phyloP scores from a whole-genome alignment of 306 rosid genomes.

The Prinsepia uniflora region DNA sequence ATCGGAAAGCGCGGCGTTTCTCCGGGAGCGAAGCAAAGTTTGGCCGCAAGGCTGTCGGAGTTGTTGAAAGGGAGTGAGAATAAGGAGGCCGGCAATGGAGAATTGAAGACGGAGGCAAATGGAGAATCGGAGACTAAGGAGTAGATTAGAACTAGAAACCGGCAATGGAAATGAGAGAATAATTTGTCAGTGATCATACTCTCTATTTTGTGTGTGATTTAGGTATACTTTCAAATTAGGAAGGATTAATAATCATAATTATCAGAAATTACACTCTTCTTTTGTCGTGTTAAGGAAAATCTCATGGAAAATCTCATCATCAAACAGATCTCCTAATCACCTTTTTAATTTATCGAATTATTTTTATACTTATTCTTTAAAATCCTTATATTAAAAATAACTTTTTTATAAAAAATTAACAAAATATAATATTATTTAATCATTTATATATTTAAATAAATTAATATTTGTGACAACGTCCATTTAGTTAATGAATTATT shows the following conservation, averaged over 20 bases:
- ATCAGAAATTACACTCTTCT: not conserved
- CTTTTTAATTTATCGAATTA: no score
- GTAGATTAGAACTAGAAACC: not conserved
- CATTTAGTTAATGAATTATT: no score
- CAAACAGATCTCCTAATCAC: no score
- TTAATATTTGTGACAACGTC: no score
- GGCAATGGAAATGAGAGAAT: not conserved
- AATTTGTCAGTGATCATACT: not conserved
- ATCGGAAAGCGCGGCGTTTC: conserved; percentile 70
- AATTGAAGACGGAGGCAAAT: not conserved
- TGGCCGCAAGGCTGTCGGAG: conserved; percentile 44
- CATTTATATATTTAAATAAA: no score
- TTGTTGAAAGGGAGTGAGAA: conserved; percentile 23
- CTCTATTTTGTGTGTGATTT: not conserved
- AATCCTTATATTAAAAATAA: no score
- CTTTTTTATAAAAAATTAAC: no score
- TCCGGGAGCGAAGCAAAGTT: conserved; percentile 55
- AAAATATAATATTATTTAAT: no score
- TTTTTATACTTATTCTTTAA: no score
- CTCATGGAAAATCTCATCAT: no score
- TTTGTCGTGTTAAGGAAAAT: not conserved
- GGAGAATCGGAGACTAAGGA: not conserved
- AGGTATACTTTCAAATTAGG: not conserved
- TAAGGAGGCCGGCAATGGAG: conserved; percentile 8
- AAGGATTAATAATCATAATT: not conserved